phyloP scores from a whole-genome alignment of 2,329 filamentous ascomycete genomes.

The Aspergillus chevalieri region DNA sequence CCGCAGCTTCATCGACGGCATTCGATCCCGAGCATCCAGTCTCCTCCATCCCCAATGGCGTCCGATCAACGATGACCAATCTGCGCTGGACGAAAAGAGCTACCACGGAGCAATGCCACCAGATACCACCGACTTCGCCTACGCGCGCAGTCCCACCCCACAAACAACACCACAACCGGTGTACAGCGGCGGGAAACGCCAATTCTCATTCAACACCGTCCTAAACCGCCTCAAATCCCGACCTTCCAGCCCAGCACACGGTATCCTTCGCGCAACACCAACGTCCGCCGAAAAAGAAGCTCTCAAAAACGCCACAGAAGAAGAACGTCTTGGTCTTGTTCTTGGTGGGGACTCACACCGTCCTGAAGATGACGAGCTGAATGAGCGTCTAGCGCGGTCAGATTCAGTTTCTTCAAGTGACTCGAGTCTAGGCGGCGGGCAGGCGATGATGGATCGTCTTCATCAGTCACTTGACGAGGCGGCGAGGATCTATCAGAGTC shows the following conservation, averaged over 20 bases:
- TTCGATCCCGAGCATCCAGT: constrained; percentile 34
- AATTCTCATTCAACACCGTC: constrained; percentile 89
- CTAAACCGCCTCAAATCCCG: constrained; percentile 51
- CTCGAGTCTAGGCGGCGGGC: constrained; percentile 5
- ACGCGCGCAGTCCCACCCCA: constrained; percentile 18
- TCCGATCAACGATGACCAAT: constrained; percentile 19
- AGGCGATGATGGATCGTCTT: neutral
- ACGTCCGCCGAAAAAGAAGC: constrained; percentile 19
- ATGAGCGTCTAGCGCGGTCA: constrained; percentile 25
- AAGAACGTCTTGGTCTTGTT: constrained; percentile 78
- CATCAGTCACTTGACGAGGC: neutral
- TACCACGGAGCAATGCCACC: constrained; percentile 25
- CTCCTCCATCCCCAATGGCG: constrained; percentile 32
- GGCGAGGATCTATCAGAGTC: neutral
- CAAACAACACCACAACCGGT: constrained; percentile 23
- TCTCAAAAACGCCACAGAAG: constrained; percentile 61
- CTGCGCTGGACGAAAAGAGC: constrained; percentile 7
- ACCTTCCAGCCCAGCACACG: neutral
- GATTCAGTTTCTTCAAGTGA: constrained; percentile 11
- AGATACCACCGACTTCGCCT: constrained; percentile 18
- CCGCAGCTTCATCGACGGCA: constrained; percentile 32
- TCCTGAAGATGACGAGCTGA: constrained; percentile 17
- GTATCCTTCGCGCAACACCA: neutral
- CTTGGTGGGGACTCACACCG: constrained; percentile 54
- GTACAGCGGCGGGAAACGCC: constrained; percentile 57